Base-by-base conservation (phyloP, 108 stramenopile species). In the Skeletonema potamos region DNA sequence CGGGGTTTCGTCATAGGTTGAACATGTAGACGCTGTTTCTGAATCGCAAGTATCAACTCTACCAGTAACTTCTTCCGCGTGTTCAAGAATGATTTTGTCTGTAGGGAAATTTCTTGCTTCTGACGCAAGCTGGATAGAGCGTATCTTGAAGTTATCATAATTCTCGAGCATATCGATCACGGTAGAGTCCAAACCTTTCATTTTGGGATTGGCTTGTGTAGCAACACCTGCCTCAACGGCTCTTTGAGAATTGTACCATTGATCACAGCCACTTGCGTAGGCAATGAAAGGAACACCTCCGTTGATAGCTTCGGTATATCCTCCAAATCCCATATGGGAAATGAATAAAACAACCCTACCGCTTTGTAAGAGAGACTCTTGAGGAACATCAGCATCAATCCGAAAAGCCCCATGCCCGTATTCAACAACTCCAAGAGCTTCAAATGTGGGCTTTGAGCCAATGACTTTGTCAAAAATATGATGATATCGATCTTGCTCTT, bases 171-270 rank as follows among this genome's bases (percentile, higher is more conserved):
- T 22, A 51, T 51, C 48, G 1, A 51, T 51, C 20, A 51, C 48
- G 6, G 22, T 51, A 7, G 48, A 15, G 30, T 36, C 62, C 24
- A 62, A 37, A 26, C 34, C 62, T 26, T 36, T 22, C 62, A 62
- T 62, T 36, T 36, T 33, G 4, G 62, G 62, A 17, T 32, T 13
- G 11, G 62, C 62, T 37, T 36, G 7, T 4, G 59, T 15, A 11
- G 66, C 66, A 58, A 69, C 34, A 22, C 68, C 68, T n/a, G 58
- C 54, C 32, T 69, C 68, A 4, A 69, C 32, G 3, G 68, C 68
- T n/a, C 68, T 29, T 62, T 62, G 8, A 6, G 68, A 36, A 41
- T 69, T 69, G 61, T 69, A 37, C 34, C 33, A 69, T 62, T 69
- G 68, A 39, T 69, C 68, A 37, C 59, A 62, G 4, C 68, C 68